Percentiles rank a stretch among this genome's conserved stretches.
Conservation (phyloP, 768 basidiomycete species). For the Megacollybia marginata region DNA sequence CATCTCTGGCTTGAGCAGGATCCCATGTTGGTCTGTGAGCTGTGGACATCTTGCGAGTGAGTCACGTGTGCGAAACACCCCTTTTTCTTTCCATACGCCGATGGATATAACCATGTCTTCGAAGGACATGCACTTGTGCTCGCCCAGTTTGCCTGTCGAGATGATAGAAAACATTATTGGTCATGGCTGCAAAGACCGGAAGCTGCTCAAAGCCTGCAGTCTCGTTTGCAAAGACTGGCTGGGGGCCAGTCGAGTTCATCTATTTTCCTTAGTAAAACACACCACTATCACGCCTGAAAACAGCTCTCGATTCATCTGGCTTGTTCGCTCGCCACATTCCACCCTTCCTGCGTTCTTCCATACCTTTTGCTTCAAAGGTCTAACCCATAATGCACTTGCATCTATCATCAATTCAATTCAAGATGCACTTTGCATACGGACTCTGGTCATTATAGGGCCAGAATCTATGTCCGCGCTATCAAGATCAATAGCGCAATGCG, state of each 20-base stretch:
- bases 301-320: not conserved
- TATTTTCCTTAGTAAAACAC: conserved; percentile 9
- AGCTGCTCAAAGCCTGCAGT: conserved; percentile 18
- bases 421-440: no score
- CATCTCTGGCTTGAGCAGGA: conserved; percentile 89
- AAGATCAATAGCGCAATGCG: no score
- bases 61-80: no score
- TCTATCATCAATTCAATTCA: no score
- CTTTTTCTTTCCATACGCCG: no score
- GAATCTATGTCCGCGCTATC: no score
- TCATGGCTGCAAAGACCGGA: conserved; percentile 19
- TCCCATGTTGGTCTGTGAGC: conserved; percentile 97
- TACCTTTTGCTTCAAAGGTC: not conserved
- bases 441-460: no score
- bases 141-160: conserved; percentile 14
- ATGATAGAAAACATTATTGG: conserved; percentile 28
- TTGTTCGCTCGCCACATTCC: not conserved
- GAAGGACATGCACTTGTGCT: not conserved
- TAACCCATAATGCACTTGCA: no score
- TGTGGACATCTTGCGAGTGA: conserved; percentile 57
- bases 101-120: not conserved
- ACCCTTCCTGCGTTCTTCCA: not conserved
- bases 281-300: not conserved
- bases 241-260: conserved; percentile 21
- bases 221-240: conserved; percentile 26